Conservation (phyloP, 148 eudicot genomes). For the Euryodendron excelsum region DNA sequence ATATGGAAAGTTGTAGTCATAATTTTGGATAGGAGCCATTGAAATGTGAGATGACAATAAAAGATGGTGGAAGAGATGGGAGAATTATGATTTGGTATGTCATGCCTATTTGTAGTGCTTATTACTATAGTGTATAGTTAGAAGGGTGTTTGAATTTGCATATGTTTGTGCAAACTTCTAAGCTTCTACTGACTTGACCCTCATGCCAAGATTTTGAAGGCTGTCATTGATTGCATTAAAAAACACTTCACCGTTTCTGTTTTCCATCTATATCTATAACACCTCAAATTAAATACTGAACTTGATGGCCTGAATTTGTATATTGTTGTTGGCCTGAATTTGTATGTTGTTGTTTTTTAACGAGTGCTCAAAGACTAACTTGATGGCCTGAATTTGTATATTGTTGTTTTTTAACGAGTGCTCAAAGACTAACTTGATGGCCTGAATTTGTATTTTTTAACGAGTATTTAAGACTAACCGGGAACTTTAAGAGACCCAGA, state of each 20-base stretch:
- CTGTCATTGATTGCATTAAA: conserved; percentile 59
- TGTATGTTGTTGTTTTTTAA: too few species aligned
- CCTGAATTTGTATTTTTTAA: too few species aligned
- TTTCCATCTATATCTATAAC: not conserved
- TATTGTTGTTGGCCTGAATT: too few species aligned
- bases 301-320: too few species aligned
- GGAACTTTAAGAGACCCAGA: too few species aligned
- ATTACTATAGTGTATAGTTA: too few species aligned
- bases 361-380: too few species aligned
- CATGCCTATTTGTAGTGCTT: conserved; percentile 33
- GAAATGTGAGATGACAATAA: not conserved
- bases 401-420: too few species aligned
- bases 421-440: too few species aligned
- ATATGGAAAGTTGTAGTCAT: conserved; percentile 30
- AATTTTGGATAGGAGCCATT: conserved; percentile 49
- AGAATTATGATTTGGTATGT: conserved; percentile 2
- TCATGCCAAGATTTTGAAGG: conserved; percentile 44
- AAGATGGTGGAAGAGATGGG: not conserved
- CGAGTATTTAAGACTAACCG: too few species aligned
- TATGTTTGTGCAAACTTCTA: conserved; percentile 31
- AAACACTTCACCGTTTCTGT: conserved; percentile 22
- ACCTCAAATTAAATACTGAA: too few species aligned
- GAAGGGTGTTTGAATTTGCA: not conserved
- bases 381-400: too few species aligned
- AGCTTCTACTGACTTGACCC: conserved; percentile 58